Base-by-base conservation (phyloP, 164 flowering plant species). In the Warburgia ugandensis region DNA sequence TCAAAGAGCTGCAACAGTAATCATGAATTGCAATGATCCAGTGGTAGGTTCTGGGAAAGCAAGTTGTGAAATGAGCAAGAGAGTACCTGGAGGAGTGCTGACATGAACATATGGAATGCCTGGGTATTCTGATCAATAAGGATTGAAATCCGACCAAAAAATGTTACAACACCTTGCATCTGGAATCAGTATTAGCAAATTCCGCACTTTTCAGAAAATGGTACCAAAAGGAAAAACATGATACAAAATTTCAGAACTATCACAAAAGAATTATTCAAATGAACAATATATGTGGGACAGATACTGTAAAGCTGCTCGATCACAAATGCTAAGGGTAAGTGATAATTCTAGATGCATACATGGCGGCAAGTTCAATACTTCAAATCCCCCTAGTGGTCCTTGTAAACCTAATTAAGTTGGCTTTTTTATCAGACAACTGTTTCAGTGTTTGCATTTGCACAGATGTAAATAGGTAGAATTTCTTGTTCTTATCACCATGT, bases 61-160 rank as follows among this genome's bases (percentile, higher is more conserved):
- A 26, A 35, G 21, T 20, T 12, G 19, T 19, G 21, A 48, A 9
- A 38, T 6, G 45, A 3, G 11, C 8, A 20, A 38, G 16, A 10
- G 28, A 25, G 27, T 54, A 86, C 97, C 97, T 87, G 96, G 59
- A 87, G 87, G 50, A 91, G 83, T 0, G 98, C 98, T 31, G 94
- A 43, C 88, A 91, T 87, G 37, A 91, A 87, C 85, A 87, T 61
- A 68, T 91, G 98, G 54, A 84, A 77, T n/a, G 98, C 98, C 56
- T 87, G 92, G 12, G 98, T 83, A 52, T 87, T 87, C 66, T 91
- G 94, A 64, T 91, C 94, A 25, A 85, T 74, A 23, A 91, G 80
- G 27, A 91, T 65, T 20, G 98, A 52, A 47, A 91, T 64, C 54
- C 96, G 77, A 21, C 96, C 90, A 59, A 87, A 87, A 65, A 83